Conservation (phyloP, 495 filamentous ascomycete species). For the Aspergillus coremiiformis region DNA sequence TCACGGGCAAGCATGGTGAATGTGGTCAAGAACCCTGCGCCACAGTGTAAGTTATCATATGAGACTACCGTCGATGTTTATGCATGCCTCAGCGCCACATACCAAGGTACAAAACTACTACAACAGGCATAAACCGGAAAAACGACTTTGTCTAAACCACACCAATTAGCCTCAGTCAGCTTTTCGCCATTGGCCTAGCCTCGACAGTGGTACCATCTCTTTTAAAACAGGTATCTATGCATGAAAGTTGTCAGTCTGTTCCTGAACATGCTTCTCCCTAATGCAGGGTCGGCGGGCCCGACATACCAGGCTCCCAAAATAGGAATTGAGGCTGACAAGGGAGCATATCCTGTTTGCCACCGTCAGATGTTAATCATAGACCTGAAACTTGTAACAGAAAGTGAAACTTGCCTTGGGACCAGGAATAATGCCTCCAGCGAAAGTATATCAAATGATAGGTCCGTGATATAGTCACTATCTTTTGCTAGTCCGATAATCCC, state of each 20-base stretch:
- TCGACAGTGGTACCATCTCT: slow-evolving; percentile 56
- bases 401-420: slow-evolving; percentile 56
- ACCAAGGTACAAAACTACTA: slow-evolving; percentile 73
- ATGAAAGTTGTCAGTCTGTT: slow-evolving; percentile 20
- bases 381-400: background rate
- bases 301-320: slow-evolving; percentile 72
- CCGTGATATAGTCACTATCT: slow-evolving; percentile 53
- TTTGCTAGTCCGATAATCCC: slow-evolving; percentile 67
- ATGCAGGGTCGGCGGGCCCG: slow-evolving; percentile 5
- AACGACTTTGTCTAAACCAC: slow-evolving; percentile 70
- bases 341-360: slow-evolving; percentile 60
- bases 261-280: slow-evolving; percentile 5
- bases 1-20: slow-evolving; percentile 84
- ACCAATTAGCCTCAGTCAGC: slow-evolving; percentile 25
- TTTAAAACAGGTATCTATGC: slow-evolving; percentile 72
- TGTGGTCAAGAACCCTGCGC: slow-evolving; percentile 78
- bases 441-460: slow-evolving; percentile 79
- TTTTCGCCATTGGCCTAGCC: background rate
- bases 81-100: slow-evolving; percentile 7
- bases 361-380: slow-evolving; percentile 12
- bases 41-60: background rate
- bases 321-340: slow-evolving; percentile 78
- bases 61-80: background rate
- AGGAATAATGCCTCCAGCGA: slow-evolving; percentile 85
- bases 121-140: slow-evolving; percentile 81